Conservation (phyloP, 2,329 filamentous ascomycete genomes). For the Colletotrichum cereale region DNA sequence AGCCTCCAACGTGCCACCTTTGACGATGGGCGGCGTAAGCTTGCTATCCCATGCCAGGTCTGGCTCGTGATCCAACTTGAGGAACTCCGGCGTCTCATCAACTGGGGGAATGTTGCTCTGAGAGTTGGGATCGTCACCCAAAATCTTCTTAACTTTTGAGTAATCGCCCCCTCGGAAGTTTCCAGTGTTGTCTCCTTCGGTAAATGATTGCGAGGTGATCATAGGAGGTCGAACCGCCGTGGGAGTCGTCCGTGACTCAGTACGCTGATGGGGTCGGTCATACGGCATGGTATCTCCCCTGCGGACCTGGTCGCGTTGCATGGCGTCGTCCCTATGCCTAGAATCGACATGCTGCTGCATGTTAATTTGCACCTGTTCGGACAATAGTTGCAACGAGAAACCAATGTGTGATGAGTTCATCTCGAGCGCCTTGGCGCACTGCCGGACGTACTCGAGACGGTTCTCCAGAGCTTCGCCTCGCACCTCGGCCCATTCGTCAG, state of each 20-base stretch:
- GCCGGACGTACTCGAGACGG: slow-evolving; percentile 82
- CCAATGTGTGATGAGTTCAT: slow-evolving; percentile 88
- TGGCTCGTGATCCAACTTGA: slow-evolving; percentile 87
- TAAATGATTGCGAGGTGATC: slow-evolving; percentile 72
- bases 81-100: slow-evolving; percentile 86
- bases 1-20: slow-evolving; percentile 88
- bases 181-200: slow-evolving; percentile 68
- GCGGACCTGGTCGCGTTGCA: slow-evolving; percentile 65
- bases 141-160: slow-evolving; percentile 75
- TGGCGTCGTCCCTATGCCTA: slow-evolving; percentile 59
- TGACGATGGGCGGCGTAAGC: slow-evolving; percentile 78
- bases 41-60: slow-evolving; percentile 94
- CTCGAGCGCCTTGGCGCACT: slow-evolving; percentile 84
- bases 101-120: slow-evolving; percentile 60
- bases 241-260: slow-evolving; percentile 63
- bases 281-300: slow-evolving; percentile 70
- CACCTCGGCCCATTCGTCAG: slow-evolving; percentile 96
- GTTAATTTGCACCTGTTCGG: slow-evolving; percentile 79
- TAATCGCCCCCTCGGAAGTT: slow-evolving; percentile 71
- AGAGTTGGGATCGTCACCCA: slow-evolving; percentile 73
- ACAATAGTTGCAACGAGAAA: slow-evolving; percentile 87
- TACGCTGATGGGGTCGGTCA: slow-evolving; percentile 66
- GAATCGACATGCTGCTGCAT: slow-evolving; percentile 58
- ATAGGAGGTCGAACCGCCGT: slow-evolving; percentile 58
- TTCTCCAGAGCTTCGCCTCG: slow-evolving; percentile 90